phyloP scores from a whole-genome alignment of 345 rosid genomes.

The Gossypium stocksii region DNA sequence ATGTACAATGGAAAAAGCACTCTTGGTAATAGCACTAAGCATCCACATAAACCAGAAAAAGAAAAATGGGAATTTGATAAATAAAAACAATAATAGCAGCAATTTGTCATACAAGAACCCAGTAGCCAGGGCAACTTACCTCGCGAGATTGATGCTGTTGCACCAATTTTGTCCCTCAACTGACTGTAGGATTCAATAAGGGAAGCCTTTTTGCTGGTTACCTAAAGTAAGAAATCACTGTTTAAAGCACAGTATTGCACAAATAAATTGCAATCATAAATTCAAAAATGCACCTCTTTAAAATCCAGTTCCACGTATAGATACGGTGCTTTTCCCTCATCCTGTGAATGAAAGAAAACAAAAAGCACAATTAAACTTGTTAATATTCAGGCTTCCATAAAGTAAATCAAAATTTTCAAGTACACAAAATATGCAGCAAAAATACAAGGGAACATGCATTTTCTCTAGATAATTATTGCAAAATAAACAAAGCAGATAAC shows the following conservation, averaged over 20 bases:
- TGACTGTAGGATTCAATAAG: conserved; percentile 55
- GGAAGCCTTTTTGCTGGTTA: conserved; percentile 83
- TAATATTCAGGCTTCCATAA: background rate
- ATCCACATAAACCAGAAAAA: background rate
- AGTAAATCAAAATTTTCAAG: background rate
- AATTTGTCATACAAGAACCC: background rate
- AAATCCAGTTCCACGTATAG: conserved; percentile 93
- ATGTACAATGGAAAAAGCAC: background rate
- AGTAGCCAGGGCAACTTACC: conserved; percentile 33
- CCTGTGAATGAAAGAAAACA: conserved; percentile 41
- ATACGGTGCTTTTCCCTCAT: conserved; percentile 72
- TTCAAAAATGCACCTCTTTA: conserved; percentile 60
- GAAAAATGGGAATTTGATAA: background rate
- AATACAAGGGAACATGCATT: background rate
- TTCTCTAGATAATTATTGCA: background rate
- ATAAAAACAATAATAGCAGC: background rate
- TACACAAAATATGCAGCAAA: background rate
- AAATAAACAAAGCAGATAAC: background rate
- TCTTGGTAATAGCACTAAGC: background rate
- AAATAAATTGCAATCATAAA: conserved; percentile 2
- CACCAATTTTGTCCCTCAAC: conserved; percentile 68
- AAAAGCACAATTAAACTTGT: background rate
- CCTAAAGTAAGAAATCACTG: conserved; percentile 35
- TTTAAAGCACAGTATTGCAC: conserved; percentile 27
- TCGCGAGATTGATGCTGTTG: conserved; percentile 60